Conservation (phyloP, 1,139 yeast genomes). For the Debaryomyces udenii region DNA sequence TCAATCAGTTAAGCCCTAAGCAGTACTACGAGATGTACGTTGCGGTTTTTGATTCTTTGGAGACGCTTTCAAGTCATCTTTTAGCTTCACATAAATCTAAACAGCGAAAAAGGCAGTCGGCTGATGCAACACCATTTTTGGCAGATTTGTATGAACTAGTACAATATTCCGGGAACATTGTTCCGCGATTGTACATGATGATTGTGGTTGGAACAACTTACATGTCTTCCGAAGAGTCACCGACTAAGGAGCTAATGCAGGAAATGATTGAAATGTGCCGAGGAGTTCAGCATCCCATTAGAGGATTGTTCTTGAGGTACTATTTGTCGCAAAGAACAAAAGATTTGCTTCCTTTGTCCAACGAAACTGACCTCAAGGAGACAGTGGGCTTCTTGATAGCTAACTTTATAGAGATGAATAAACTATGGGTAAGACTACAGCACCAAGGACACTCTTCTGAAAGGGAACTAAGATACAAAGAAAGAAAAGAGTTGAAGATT, state of each 20-base stretch:
- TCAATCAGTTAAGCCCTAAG: constrained; percentile 78
- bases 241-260: constrained; percentile 83
- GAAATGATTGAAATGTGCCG: constrained; percentile 98
- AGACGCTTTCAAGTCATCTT: constrained; percentile 65
- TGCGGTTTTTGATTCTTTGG: constrained; percentile 81
- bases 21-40: constrained; percentile 93
- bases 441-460: constrained; percentile 95
- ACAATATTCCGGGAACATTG: constrained; percentile 91
- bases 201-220: constrained; percentile 92
- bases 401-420: constrained; percentile 96
- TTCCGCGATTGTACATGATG: constrained; percentile 92
- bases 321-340: constrained; percentile 85
- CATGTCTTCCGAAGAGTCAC: constrained; percentile 77
- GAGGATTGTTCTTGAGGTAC: constrained; percentile 87
- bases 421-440: constrained; percentile 93
- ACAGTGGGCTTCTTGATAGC: constrained; percentile 74
- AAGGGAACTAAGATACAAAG: constrained; percentile 70
- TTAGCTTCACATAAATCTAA: constrained; percentile 62
- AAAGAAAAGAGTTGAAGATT: constrained; percentile 86
- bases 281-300: constrained; percentile 95
- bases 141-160: constrained; percentile 93
- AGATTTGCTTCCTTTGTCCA: constrained; percentile 58
- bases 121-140: constrained; percentile 55
- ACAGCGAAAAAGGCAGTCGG: constrained; percentile 19
- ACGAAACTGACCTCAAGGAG: constrained; percentile 57